A percentile compares a stretch with the other conserved stretches of the same genome.
Conservation (phyloP, 345 rosid genomes). For the Brassica napus region Da-Ae NC_063447.1:16165501-16166000, state of each 20-base stretch:
- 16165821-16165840: slow-evolving; percentile 81
- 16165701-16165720: slow-evolving; percentile 55
- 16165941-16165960: slow-evolving; percentile 71
- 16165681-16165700: slow-evolving; percentile 74
- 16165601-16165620: slow-evolving; percentile 90
- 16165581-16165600: slow-evolving; percentile 98
- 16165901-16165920: slow-evolving; percentile 85
- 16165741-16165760: slow-evolving; percentile 78
- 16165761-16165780: slow-evolving; percentile 87
- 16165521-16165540: background rate
- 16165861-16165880: slow-evolving; percentile 93
- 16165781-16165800: slow-evolving; percentile 94
- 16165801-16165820: slow-evolving; percentile 79
- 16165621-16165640: slow-evolving; percentile 77
- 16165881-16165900: slow-evolving; percentile 77
- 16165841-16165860: slow-evolving; percentile 75
- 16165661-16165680: slow-evolving; percentile 59
- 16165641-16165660: slow-evolving; percentile 41
- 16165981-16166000: slow-evolving; percentile 89
- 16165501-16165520: slow-evolving; percentile 5
- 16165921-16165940: slow-evolving; percentile 56
- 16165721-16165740: slow-evolving; percentile 55
- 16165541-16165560: slow-evolving; percentile 32
- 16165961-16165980: slow-evolving; percentile 88
- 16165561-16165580: slow-evolving; percentile 69